phyloP scores from a whole-genome alignment of 2,329 filamentous ascomycete species.

The Pestalotiopsis sp. region DNA sequence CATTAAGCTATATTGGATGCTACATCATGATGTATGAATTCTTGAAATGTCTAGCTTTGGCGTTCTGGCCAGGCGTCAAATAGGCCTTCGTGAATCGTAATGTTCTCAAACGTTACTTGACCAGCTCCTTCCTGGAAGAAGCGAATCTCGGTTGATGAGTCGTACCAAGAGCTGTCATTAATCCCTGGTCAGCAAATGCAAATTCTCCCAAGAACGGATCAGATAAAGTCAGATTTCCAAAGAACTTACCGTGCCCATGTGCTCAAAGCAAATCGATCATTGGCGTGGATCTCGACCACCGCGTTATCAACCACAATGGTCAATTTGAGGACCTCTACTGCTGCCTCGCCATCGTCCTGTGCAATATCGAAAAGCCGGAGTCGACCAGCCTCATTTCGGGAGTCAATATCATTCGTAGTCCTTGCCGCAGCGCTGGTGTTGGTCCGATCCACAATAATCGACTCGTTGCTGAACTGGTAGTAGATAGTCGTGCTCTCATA shows the following conservation, averaged over 20 bases:
- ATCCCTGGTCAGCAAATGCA: conserved; percentile 19
- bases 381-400: conserved; percentile 38
- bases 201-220: not conserved
- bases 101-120: conserved; percentile 33
- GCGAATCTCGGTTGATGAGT: conserved; percentile 34
- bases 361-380: conserved; percentile 43
- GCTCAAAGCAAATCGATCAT: conserved; percentile 42
- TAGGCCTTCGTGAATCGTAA: conserved; percentile 39
- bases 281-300: conserved; percentile 42
- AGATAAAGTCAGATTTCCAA: not conserved
- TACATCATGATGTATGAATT: not conserved
- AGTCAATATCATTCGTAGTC: conserved; percentile 41
- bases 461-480: conserved; percentile 48
- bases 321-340: conserved; percentile 40
- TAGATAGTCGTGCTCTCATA: conserved; percentile 44
- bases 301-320: conserved; percentile 44
- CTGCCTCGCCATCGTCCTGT: conserved; percentile 24
- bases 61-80: conserved; percentile 39
- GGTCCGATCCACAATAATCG: conserved; percentile 41
- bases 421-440: conserved; percentile 42
- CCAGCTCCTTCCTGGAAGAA: conserved; percentile 38
- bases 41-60: not conserved
- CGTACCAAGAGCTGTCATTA: conserved; percentile 37
- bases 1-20: no score
- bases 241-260: conserved; percentile 44